phyloP scores from a whole-genome alignment of 1,139 yeast species.

The Geotrichum siamense region DNA sequence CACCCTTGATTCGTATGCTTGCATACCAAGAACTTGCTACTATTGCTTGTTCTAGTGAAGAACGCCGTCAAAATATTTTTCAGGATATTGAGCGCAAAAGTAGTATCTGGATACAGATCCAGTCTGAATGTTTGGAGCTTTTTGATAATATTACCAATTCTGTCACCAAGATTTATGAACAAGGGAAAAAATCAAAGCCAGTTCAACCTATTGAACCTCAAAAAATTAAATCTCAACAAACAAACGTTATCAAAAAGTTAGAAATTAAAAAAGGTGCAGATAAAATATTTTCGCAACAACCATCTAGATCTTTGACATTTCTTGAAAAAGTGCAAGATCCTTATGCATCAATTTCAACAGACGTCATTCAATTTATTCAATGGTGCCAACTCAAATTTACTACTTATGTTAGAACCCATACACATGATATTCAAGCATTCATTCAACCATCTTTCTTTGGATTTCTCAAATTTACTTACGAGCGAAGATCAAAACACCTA shows the following conservation, averaged over 20 bases:
- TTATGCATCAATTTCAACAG: constrained; percentile 24
- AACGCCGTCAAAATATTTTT: constrained; percentile 33
- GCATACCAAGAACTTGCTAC: constrained; percentile 37
- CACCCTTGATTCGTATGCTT: constrained; percentile 44
- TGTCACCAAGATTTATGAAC: constrained; percentile 9
- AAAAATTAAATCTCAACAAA: no score
- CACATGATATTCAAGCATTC: constrained; percentile 14
- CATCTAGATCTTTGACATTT: constrained; percentile 16
- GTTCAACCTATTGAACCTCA: background rate
- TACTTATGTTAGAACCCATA: constrained; percentile 7
- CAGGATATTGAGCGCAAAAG: constrained; percentile 31
- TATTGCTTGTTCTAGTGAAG: constrained; percentile 30
- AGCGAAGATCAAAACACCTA: constrained; percentile 25
- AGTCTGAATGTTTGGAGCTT: constrained; percentile 22
- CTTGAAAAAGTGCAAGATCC: constrained; percentile 27
- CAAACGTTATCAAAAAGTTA: constrained; percentile 1
- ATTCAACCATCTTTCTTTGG: constrained; percentile 21
- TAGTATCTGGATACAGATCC: constrained; percentile 25
- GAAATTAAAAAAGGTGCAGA: constrained; percentile 15
- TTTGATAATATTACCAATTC: constrained; percentile 19
- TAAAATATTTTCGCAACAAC: constrained; percentile 17
- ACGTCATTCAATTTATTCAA: constrained; percentile 19
- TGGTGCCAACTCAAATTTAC: constrained; percentile 7
- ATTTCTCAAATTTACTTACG: constrained; percentile 32
- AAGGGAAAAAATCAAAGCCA: constrained; percentile 3